A percentile compares a stretch with the other conserved stretches of the same genome.
Conservation (phyloP, 2,329 filamentous ascomycete species). For the Fusarium robinianum region DNA sequence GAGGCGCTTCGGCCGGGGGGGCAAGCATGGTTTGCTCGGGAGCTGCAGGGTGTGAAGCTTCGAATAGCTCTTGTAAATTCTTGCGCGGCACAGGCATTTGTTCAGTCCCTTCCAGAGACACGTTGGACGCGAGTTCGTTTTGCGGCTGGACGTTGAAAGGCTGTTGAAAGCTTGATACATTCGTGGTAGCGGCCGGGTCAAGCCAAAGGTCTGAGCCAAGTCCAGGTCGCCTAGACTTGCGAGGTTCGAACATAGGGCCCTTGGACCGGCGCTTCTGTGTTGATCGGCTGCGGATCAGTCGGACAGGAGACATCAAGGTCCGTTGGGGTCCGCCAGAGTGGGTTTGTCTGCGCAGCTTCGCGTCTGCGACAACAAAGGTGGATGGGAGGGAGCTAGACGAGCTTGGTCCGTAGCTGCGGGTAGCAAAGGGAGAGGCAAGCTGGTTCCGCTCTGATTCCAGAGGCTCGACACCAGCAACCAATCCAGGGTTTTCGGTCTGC, state of each 20-base stretch:
- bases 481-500: constrained; percentile 7
- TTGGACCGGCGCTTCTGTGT: constrained; percentile 61
- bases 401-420: constrained; percentile 65
- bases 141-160: constrained; percentile 34
- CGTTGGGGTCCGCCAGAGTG: constrained; percentile 56
- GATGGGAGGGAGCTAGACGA: constrained; percentile 56
- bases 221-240: constrained; percentile 57
- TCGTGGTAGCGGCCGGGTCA: constrained; percentile 45
- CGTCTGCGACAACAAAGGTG: constrained; percentile 39
- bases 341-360: constrained; percentile 48
- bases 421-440: constrained; percentile 60
- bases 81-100: constrained; percentile 48
- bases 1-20: constrained; percentile 45
- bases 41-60: constrained; percentile 35
- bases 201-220: constrained; percentile 59
- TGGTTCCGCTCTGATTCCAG: constrained; percentile 40
- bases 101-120: constrained; percentile 40
- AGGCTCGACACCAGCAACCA: constrained; percentile 21
- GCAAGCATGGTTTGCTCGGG: constrained; percentile 25
- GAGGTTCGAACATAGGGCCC: constrained; percentile 52
- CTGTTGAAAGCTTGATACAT: constrained; percentile 33
- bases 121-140: too few relatives aligned
- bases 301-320: constrained; percentile 58
- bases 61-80: constrained; percentile 49
- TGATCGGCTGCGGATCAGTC: constrained; percentile 54